Conservation (phyloP, 495 filamentous ascomycete genomes). For the Xylaria flabelliformis region DNA sequence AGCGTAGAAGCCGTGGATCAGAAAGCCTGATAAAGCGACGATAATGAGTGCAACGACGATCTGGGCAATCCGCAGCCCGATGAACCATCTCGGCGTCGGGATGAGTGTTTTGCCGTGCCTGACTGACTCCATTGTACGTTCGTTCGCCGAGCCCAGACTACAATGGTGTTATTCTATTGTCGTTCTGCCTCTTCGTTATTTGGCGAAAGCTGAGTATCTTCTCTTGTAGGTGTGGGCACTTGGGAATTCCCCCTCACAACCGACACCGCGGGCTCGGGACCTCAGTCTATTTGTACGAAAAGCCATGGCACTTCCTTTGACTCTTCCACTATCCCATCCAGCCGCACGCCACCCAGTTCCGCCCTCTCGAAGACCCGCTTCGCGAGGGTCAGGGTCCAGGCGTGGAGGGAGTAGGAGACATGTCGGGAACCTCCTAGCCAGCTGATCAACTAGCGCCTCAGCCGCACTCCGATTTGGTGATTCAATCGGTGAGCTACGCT, state of each 20-base stretch:
- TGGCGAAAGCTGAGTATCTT: not conserved
- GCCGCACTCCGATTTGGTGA: constrained; percentile 20
- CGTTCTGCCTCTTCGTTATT: not conserved
- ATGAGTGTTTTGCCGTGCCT: constrained; percentile 38
- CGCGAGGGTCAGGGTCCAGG: not conserved
- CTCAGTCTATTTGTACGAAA: constrained; percentile 21
- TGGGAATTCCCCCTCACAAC: not conserved
- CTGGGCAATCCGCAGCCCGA: constrained; percentile 48
- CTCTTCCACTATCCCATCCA: not conserved
- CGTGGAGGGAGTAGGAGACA: not conserved
- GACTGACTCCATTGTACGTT: constrained; percentile 24
- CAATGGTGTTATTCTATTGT: not conserved
- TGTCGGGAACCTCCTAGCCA: constrained; percentile 7
- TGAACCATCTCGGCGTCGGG: constrained; percentile 48
- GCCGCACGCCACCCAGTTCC: not conserved
- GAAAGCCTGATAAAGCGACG: constrained; percentile 45
- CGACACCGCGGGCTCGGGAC: not conserved
- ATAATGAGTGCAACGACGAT: constrained; percentile 47
- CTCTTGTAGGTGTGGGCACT: not conserved
- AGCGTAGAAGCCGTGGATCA: constrained; percentile 50
- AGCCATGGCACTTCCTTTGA: no score
- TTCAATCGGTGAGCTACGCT: not conserved
- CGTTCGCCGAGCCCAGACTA: not conserved
- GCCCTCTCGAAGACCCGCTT: constrained; percentile 10
- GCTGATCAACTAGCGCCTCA: constrained; percentile 26